Evolutionary conservation across 1,139 yeast species (phyloP), one percentile per base, ranked within the genome.

Genomic region (Candida labiduridarum): DNA sequence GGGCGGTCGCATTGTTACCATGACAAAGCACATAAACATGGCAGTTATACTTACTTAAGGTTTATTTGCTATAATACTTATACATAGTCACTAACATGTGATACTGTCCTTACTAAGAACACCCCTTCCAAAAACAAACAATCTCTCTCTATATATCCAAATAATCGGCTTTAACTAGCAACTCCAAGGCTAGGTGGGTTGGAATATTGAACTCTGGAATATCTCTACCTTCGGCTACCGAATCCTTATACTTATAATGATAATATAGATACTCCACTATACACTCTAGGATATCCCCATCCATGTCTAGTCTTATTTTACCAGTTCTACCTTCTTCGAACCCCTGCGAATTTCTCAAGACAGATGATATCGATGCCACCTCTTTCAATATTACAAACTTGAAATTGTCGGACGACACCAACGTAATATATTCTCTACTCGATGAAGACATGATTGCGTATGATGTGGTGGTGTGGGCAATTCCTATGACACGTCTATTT

Each of bases 191-290:
- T 80, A 92, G 82, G 59, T 90, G 97, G 0, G 98, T 94, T 0
- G 98, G 97, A 1, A 94, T 84, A 44, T 87, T 86, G 66, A 94
- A 94, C 53, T 89, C 95, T 0, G 96, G 96, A 10, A 89, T 83
- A 47, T 79, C 83, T 0, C 78, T 80, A 25, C 74, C 71, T 39
- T 76, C 82, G 1, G 80, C 83, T 41, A 72, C 75, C 30, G 40
- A 50, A 51, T 84, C 88, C 56, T 76, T 80, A 63, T 88, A 89
- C 60, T 88, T 86, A 57, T 77, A 69, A 59, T 89, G 84, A 64
- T 89, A 92, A 64, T 89, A 85, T 40, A 94, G 69, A 61, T 94
- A 94, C 59, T 94, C 98, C 44, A 90, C 88, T 18, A 92, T 85
- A 62, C 91, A 89, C 56, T 85, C 89, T 45, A 94, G 70, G 15